These are phyloP conservation scores for Aspergillus fijiensis DNA, from an alignment of 2,329 filamentous ascomycete species.

Conservation along the genomic window DNA sequence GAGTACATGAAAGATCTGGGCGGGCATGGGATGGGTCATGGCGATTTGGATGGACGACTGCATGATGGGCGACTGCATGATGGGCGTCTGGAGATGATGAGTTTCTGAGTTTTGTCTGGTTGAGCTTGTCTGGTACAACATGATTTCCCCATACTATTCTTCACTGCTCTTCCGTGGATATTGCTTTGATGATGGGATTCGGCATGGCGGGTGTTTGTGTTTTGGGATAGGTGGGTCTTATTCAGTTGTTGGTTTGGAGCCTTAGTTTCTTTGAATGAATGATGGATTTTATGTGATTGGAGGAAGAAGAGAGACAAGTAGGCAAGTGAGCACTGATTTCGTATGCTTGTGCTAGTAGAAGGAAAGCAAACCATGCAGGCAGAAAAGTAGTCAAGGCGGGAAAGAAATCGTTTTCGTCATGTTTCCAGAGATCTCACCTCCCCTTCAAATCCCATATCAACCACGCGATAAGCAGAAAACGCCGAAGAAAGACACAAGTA, in stretches of 20 bases:
- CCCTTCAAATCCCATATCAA: too few relatives aligned
- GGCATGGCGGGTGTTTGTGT: background rate
- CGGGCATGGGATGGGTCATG: slow-evolving; percentile 1
- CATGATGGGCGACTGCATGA: slow-evolving; percentile 23
- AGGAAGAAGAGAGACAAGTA: too few relatives aligned
- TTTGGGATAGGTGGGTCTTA: background rate
- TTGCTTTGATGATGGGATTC: background rate
- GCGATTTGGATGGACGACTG: slow-evolving; percentile 21
- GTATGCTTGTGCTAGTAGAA: too few relatives aligned
- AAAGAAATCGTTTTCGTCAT: too few relatives aligned
- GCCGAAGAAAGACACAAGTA: too few relatives aligned
- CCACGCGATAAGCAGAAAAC: too few relatives aligned
- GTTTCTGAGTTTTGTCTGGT: background rate
- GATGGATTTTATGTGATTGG: background rate
- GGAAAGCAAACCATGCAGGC: too few relatives aligned
- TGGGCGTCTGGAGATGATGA: slow-evolving; percentile 22
- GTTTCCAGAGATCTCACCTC: too few relatives aligned
- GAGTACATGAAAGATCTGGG: slow-evolving; percentile 21
- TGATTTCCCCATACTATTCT: background rate
- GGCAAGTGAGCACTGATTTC: too few relatives aligned
- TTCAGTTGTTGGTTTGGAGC: background rate
- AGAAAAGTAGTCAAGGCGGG: too few relatives aligned
- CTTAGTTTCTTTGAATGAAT: background rate
- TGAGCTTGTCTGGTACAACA: slow-evolving; percentile 17
- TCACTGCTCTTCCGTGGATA: background rate